Percentiles rank a stretch among this genome's conserved stretches.
Conservation (phyloP, 78 protist genomes). For the Dictyostelium purpureum region DNA sequence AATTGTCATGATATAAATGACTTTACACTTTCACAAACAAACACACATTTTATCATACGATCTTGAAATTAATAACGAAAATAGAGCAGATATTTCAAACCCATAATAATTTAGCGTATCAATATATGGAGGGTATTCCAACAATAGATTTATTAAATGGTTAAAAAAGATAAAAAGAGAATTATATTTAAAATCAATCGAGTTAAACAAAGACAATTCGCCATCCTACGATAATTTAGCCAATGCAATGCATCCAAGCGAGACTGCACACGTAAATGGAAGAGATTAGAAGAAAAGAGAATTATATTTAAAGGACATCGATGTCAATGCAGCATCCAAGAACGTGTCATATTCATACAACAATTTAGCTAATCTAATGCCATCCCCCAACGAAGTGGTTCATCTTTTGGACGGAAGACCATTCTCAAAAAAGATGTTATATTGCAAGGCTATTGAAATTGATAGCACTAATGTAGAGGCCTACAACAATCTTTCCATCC, state of each 20-base stretch:
- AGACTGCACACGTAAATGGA: neutral
- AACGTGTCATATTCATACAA: neutral
- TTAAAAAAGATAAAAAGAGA: neutral
- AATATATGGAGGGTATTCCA: neutral
- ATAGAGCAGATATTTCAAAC: neutral
- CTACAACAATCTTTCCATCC: neutral
- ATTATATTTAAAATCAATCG: neutral
- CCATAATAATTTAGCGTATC: neutral
- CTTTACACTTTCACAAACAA: too few species aligned
- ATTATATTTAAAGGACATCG: neutral
- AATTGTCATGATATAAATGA: too few species aligned
- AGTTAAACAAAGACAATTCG: neutral
- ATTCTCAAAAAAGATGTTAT: neutral
- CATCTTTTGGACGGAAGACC: neutral
- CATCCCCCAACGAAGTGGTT: neutral
- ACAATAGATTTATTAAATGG: neutral
- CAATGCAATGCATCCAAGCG: neutral
- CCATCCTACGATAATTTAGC: neutral
- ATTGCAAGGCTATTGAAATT: neutral
- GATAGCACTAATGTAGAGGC: neutral
- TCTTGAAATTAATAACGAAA: too few species aligned
- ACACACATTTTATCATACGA: too few species aligned
- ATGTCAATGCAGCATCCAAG: neutral
- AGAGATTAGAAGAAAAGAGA: neutral
- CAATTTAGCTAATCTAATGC: neutral